Evolutionary conservation across 768 basidiomycete genomes (phyloP).

Genomic region (Paxillus rubicundulus): DNA sequence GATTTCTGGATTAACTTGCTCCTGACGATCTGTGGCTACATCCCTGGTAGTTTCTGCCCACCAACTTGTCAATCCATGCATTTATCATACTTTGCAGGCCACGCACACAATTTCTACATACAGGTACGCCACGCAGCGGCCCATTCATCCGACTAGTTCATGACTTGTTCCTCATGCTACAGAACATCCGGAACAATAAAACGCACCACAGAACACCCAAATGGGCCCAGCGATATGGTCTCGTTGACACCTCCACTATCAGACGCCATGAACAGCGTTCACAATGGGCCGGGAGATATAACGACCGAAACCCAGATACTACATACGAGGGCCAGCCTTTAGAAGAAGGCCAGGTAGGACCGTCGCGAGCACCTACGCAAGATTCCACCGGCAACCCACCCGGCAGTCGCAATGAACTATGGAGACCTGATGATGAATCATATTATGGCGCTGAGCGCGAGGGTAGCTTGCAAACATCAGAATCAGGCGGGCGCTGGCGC

Average conservation of each 20-base stretch:
- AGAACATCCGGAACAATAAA: conserved; percentile 97
- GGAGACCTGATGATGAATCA: conserved; percentile 73
- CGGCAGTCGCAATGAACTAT: conserved; percentile 51
- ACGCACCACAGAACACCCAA: conserved; percentile 90
- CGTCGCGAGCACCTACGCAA: conserved; percentile 10
- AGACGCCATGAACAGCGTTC: conserved; percentile 76
- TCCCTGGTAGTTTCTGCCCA: conserved; percentile 56
- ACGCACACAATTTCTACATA: conserved; percentile 92
- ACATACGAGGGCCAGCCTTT: conserved; percentile 67
- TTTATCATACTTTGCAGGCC: conserved; percentile 47
- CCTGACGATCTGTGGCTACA: conserved; percentile 88
- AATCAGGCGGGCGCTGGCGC: conserved; percentile 61
- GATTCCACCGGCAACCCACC: conserved; percentile 7
- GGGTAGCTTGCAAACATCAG: conserved; percentile 37
- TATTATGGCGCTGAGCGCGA: conserved; percentile 54
- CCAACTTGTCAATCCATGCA: background rate
- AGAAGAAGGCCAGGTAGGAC: conserved; percentile 75
- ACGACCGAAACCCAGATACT: conserved; percentile 72
- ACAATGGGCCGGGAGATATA: conserved; percentile 85
- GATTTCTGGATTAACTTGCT: conserved; percentile 92
- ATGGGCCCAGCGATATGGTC: conserved; percentile 89
- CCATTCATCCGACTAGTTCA: background rate
- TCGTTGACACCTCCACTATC: conserved; percentile 77
- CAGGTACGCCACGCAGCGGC: conserved; percentile 46
- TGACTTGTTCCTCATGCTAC: conserved; percentile 10